A percentile compares a stretch with the other conserved stretches of the same genome.
These are phyloP conservation scores for Lathyrus aphaca DNA, from an alignment of 306 rosid genomes.

Conservation along the genomic window DNA sequence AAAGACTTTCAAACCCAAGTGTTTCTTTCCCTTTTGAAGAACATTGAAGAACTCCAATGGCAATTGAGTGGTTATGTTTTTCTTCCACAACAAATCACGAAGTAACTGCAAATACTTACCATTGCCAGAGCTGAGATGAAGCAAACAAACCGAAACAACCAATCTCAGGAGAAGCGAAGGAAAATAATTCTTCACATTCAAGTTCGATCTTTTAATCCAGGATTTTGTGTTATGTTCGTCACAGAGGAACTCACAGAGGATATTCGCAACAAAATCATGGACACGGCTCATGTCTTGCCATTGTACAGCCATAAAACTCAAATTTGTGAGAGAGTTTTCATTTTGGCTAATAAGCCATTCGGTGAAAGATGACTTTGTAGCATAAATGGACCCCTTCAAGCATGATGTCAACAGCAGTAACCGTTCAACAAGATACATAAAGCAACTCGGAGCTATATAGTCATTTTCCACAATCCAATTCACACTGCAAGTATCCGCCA, in stretches of 20 bases:
- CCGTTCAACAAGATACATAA: conserved; percentile 72
- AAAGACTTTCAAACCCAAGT: conserved; percentile 30
- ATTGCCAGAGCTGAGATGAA: conserved; percentile 42
- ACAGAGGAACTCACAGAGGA: conserved; percentile 35
- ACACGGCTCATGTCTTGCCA: not conserved
- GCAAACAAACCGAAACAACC: conserved; percentile 51
- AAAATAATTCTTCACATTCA: conserved; percentile 27
- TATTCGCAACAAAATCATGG: conserved; percentile 24
- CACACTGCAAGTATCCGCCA: conserved; percentile 42
- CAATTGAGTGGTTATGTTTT: conserved; percentile 30
- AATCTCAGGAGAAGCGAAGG: conserved; percentile 51
- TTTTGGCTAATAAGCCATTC: conserved; percentile 66
- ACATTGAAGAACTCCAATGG: conserved; percentile 46
- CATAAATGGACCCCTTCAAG: conserved; percentile 44
- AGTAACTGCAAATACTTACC: conserved; percentile 32
- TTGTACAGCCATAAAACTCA: not conserved
- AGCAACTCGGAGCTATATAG: conserved; percentile 65
- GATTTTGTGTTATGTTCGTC: conserved; percentile 1
- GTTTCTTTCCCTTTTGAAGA: conserved; percentile 34
- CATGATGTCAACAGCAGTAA: conserved; percentile 49
- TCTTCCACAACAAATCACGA: conserved; percentile 29
- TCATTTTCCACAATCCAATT: conserved; percentile 42
- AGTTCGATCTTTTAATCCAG: conserved; percentile 49
- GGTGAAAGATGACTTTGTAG: conserved; percentile 58
- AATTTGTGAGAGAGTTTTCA: conserved; percentile 31